A percentile compares a stretch with the other conserved stretches of the same genome.
These are phyloP conservation scores for Lotus japonicus DNA, from an alignment of 306 rosid genomes.

Conservation along the genomic window DNA sequence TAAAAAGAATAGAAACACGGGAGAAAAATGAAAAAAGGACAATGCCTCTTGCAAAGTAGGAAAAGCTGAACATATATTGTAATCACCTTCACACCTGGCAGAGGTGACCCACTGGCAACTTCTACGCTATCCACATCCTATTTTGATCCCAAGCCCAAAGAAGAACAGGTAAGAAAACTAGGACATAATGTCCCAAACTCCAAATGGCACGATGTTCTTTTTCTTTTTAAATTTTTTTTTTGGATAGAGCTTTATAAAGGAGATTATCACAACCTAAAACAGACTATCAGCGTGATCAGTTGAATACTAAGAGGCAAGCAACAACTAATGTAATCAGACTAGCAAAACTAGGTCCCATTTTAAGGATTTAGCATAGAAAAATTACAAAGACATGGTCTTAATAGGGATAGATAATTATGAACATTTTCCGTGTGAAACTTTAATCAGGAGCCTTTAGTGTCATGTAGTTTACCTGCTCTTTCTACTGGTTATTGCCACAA, in stretches of 20 bases:
- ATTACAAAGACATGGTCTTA: constrained; percentile 1
- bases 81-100: constrained; percentile 99
- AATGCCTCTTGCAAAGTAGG: constrained; percentile 9
- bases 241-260: not conserved
- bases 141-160: constrained; percentile 33
- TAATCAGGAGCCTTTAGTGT: not conserved
- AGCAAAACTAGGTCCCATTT: constrained; percentile 5
- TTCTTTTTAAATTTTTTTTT: not conserved
- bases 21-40: constrained; percentile 21
- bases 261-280: not conserved
- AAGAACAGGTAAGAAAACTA: constrained; percentile 16
- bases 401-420: not conserved
- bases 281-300: not conserved
- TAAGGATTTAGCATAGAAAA: constrained; percentile 5
- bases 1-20: constrained; percentile 16
- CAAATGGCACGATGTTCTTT: constrained; percentile 1
- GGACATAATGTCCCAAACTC: not conserved
- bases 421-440: not conserved
- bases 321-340: constrained; percentile 9
- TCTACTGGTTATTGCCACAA: not conserved
- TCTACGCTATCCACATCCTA: constrained; percentile 58
- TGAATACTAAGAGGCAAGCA: not conserved
- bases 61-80: constrained; percentile 20
- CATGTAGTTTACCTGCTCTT: not conserved
- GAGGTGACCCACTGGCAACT: constrained; percentile 94